Percentiles rank a stretch among this genome's conserved stretches.
Conservation (phyloP, 164 flowering plant species). For the Stephania japonica region DNA sequence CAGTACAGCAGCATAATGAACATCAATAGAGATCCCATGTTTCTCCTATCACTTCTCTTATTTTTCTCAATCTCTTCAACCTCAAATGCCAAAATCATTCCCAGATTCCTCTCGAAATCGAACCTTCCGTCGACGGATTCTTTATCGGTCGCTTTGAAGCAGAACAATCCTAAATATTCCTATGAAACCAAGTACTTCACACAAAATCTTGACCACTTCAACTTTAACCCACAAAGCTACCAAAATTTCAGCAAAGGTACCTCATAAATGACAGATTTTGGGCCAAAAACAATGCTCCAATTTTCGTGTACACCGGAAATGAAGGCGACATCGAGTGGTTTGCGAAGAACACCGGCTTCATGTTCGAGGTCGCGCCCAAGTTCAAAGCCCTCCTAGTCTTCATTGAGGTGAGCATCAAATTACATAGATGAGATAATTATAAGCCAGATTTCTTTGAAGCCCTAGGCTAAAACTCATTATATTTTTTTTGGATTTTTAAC, state of each 20-base stretch:
- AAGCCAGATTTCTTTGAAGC: too few species aligned
- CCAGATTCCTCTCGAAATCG: conserved; percentile 31
- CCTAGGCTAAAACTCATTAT: too few species aligned
- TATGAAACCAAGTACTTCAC: conserved; percentile 59
- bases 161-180: conserved; percentile 6
- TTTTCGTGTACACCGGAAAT: conserved; percentile 79
- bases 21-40: not conserved
- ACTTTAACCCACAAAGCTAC: conserved; percentile 59
- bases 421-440: not conserved
- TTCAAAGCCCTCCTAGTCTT: conserved; percentile 75
- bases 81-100: conserved; percentile 17
- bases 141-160: conserved; percentile 9
- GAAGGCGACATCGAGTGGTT: conserved; percentile 93
- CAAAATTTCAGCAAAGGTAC: conserved; percentile 66
- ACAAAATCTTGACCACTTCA: conserved; percentile 81
- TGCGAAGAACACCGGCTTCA: conserved; percentile 76
- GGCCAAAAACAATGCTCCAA: conserved; percentile 55
- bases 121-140: conserved; percentile 22
- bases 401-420: conserved; percentile 45
- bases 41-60: not conserved
- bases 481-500: too few species aligned
- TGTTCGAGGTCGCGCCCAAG: conserved; percentile 62
- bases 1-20: too few species aligned
- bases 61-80: not conserved
- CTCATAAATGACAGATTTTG: conserved; percentile 51